These are phyloP conservation scores for Lactarius evosmus DNA, from an alignment of 768 basidiomycete genomes.

Conservation along the genomic window DNA sequence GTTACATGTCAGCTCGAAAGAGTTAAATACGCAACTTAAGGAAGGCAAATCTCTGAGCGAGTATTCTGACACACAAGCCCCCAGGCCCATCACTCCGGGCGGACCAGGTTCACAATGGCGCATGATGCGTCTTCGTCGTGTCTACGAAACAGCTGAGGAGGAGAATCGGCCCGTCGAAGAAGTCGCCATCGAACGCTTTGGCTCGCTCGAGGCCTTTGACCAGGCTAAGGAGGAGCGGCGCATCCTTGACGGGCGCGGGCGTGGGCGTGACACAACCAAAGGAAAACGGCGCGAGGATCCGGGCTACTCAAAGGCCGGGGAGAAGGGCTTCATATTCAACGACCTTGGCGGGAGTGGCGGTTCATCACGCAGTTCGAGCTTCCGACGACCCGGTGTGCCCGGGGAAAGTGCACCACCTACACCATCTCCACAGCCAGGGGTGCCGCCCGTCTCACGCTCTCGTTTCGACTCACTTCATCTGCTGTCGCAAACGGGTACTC, in stretches of 20 bases:
- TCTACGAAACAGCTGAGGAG: constrained; percentile 88
- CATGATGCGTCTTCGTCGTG: constrained; percentile 91
- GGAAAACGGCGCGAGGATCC: constrained; percentile 34
- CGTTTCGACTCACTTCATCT: constrained; percentile 61
- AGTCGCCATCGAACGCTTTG: constrained; percentile 86
- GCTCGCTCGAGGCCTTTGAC: constrained; percentile 77
- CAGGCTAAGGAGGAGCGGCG: constrained; percentile 86
- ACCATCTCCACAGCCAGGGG: constrained; percentile 43
- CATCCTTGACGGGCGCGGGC: constrained; percentile 75
- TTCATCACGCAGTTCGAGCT: constrained; percentile 82
- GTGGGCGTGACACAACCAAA: constrained; percentile 39
- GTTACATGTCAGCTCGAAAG: constrained; percentile 58
- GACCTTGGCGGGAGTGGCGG: constrained; percentile 58
- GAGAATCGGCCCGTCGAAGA: constrained; percentile 70
- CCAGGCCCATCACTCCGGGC: constrained; percentile 64
- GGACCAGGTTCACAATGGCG: constrained; percentile 95
- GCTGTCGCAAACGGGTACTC: constrained; percentile 58
- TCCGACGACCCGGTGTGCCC: constrained; percentile 73
- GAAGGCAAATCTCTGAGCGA: constrained; percentile 42
- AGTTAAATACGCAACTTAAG: constrained; percentile 58
- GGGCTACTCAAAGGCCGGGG: constrained; percentile 37
- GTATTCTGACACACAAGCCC: constrained; percentile 41
- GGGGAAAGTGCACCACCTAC: constrained; percentile 56
- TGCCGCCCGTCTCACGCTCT: constrained; percentile 41
- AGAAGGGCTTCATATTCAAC: constrained; percentile 65